Base-by-base conservation (phyloP, 2,329 filamentous ascomycete species). In the Aureobasidium vineae region DNA sequence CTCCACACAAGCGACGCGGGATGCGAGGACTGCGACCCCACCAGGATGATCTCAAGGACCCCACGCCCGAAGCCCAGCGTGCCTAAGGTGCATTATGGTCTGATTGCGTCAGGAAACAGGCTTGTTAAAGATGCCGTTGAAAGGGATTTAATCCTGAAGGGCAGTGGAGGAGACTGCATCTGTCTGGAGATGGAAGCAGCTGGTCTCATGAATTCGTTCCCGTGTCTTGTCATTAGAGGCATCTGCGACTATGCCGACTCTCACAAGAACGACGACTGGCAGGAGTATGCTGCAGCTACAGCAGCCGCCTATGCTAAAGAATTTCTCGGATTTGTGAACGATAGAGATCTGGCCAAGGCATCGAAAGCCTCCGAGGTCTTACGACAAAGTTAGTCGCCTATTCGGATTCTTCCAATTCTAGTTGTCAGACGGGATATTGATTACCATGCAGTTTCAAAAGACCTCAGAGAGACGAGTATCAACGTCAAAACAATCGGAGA, bases 131-230 rank as follows among this genome's bases (percentile, higher is more conserved):
- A 54, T 15, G 52, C 52, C 13, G 13, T 21, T 2, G 33, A 54
- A 23, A 38, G 52, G 23, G 52, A 70, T 8, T 59, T 65, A 1
- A 26, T 68, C 5, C 65, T 70, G 26, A 67, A 69, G 70, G 31
- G 28, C 5, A 11, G 3, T 69, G 23, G 65, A 70, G 40, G 66
- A 54, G 50, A 53, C 15, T 38, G 65, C 1, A 26, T 73, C 0
- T 72, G 71, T 56, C 70, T 73, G 49, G 71, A 73, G 63, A 72
- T 70, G 71, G 71, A 54, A 54, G 52, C 52, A 2, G 52, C 52
- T 40, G 52, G 52, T 3, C 33, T 54, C 8, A 38, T 38, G 72
- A 43, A 70, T 70, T 26, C 71, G 41, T 70, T 68, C 2, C 65
- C 67, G 2, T 65, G 49, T 38, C 13, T 70, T 10, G 43, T 70